Base-by-base conservation (phyloP, 306 rosid genomes). In the Lupinus albus region DNA sequence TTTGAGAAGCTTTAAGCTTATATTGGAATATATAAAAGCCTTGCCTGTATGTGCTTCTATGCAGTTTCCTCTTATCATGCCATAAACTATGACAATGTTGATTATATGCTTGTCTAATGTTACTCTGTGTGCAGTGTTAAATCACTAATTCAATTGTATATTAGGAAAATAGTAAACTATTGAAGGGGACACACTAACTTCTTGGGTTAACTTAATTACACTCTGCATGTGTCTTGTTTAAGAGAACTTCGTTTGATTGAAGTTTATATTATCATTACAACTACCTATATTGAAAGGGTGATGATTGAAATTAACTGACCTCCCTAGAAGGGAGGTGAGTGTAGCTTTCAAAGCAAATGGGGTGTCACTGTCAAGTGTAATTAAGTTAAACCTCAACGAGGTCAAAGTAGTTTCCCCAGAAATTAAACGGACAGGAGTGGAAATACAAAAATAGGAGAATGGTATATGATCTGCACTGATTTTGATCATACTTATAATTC, bases 21-120 rank as follows among this genome's bases (percentile, higher is more conserved):
- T 88, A 68, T 60, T 93, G 78, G 98, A 93, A 61, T 93, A 88
- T 80, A 83, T 93, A 71, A 93, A 93, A 80, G 98, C 98, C 79
- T 72, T 89, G 79, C 98, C 98, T 51, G 97, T 93, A 85, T 68
- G 97, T 80, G 62, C 47, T 66, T 35, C 17, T 21, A 15, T 74
- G 21, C 57, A 25, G 12, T 71, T 47, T 71, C 39, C 7, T 67
- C 61, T 21, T 36, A 7, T 15, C 28, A 47, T 68, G 61, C 35
- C 72, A 63, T 64, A 68, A 36, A n/a, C 33, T 32, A 32, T 28
- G 30, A 55, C 4, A 7, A 17, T 54, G 47, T 57, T 65, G 64
- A 28, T 54, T 20, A 7, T 45, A 55, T 59, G 42, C 57, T 72
- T 63, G 55, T 72, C 36, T 55, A 30, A 54, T 62, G 57, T 49